These are phyloP conservation scores for Kodamaea arcana DNA, from an alignment of 1,139 yeast species.

Conservation along the genomic window DNA sequence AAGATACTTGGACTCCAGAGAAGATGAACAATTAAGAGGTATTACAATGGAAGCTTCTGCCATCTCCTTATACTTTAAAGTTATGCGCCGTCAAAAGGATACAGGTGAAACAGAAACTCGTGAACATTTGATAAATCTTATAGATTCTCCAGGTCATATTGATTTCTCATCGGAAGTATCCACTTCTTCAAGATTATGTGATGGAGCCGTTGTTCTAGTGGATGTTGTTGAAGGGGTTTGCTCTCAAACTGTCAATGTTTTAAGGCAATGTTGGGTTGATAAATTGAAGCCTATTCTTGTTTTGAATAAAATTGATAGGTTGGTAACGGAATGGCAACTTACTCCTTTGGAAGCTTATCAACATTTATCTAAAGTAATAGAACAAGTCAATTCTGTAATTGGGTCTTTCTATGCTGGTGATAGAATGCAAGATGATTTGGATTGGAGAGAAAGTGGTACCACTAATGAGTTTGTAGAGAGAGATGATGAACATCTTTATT, in stretches of 20 bases:
- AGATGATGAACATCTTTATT: conserved; percentile 81
- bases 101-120: conserved; percentile 41
- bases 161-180: conserved; percentile 96
- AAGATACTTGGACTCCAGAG: conserved; percentile 86
- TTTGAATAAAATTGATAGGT: conserved; percentile 87
- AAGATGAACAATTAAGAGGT: conserved; percentile 94
- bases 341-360: conserved; percentile 82
- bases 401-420: conserved; percentile 94
- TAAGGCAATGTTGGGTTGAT: conserved; percentile 95
- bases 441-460: conserved; percentile 69
- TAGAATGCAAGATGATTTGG: conserved; percentile 83
- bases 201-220: conserved; percentile 91
- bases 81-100: conserved; percentile 41
- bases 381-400: conserved; percentile 91
- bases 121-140: conserved; percentile 84
- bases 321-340: conserved; percentile 76
- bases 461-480: conserved; percentile 63
- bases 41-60: conserved; percentile 98
- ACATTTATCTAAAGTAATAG: conserved; percentile 74
- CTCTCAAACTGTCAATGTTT: conserved; percentile 90
- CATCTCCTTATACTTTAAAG: conserved; percentile 77
- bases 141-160: conserved; percentile 98
- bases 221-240: conserved; percentile 99
- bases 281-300: conserved; percentile 84
- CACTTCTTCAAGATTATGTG: conserved; percentile 91